A percentile compares a stretch with the other conserved stretches of the same genome.
phyloP scores from a whole-genome alignment of 2,329 filamentous ascomycete species.

The Ceratocystis variospora region DNA sequence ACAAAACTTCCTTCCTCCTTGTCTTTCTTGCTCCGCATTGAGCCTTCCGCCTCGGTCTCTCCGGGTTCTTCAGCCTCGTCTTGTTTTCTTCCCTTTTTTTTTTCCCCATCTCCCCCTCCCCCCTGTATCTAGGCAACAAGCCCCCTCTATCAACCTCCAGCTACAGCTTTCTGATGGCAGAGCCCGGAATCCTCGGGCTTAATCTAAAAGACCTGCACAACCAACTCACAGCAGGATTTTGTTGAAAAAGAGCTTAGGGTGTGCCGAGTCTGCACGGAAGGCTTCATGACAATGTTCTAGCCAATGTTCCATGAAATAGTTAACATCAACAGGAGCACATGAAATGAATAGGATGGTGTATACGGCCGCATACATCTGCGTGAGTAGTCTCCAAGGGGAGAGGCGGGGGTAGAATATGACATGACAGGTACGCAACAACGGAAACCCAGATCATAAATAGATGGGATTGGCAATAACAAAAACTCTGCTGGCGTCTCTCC shows the following conservation, averaged over 20 bases:
- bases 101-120: not conserved
- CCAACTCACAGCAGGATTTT: conserved; percentile 1
- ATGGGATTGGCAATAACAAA: not conserved
- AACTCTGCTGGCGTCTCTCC: not conserved
- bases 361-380: not conserved
- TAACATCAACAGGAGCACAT: not conserved
- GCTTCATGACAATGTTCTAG: conserved; percentile 6
- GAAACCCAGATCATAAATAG: not conserved
- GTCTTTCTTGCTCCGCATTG: not conserved
- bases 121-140: not conserved
- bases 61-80: not conserved
- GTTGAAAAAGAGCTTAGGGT: not conserved
- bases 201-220: not conserved
- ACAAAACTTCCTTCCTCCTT: not conserved
- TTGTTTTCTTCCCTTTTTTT: not conserved
- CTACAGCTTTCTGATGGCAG: not conserved
- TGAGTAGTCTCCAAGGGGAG: not conserved
- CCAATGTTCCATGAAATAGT: not conserved
- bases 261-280: not conserved
- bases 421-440: not conserved
- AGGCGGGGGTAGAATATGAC: not conserved
- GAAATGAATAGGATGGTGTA: not conserved
- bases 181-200: conserved; percentile 1
- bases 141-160: not conserved
- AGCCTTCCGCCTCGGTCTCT: not conserved